Base-by-base conservation (phyloP, 2,329 filamentous ascomycete genomes). In the Didymella glomerata region DNA sequence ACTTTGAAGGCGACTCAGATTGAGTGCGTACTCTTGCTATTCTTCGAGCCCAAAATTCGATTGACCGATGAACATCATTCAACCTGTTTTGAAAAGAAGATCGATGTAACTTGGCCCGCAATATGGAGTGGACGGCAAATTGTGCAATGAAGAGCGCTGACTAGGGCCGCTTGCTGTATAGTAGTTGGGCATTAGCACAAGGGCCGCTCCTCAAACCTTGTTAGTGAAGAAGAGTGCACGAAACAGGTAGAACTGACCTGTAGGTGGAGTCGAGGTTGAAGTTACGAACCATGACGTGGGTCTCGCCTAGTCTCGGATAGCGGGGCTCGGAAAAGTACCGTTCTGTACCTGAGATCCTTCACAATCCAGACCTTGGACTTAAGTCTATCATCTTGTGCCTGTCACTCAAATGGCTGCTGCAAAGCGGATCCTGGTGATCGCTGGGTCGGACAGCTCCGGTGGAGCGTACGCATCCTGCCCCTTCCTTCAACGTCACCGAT, bases 371-470 rank as follows among this genome's bases (percentile, higher is more conserved):
- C 51, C 41, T 36, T 30, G 28, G 49, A 41, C 25, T 48, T 47
- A 48, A 34, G 46, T 36, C 20, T 30, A 14, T 32, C 30, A 16
- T 42, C 18, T 30, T 14, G 13, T 8, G 22, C 42, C 36, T 18
- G 27, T 49, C 49, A 38, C 18, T 40, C 40, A 49, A 49, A 78
- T 78, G 76, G 48, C 51, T 54, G 40, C 63, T 48, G 16, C 51
- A 48, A 81, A 77, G 66, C 81, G 88, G 59, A 88, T 96, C 45
- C 81, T 97, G 56, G 86, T 95, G 18, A 90, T 97, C 69, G 93
- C 93, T 48, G 93, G 93, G 63, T 96, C 92, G 25, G 93, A 97
- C 79, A 92, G 91, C 79, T 96, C 92, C 27, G 93, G 93, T 71
- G 93, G 93, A 81, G 93, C 93, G 91, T 91, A 82, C 80, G 88